Evolutionary conservation across 2,329 filamentous ascomycete genomes (phyloP), one percentile per base, ranked within the genome.

Genomic region (Neurospora sp.): DNA sequence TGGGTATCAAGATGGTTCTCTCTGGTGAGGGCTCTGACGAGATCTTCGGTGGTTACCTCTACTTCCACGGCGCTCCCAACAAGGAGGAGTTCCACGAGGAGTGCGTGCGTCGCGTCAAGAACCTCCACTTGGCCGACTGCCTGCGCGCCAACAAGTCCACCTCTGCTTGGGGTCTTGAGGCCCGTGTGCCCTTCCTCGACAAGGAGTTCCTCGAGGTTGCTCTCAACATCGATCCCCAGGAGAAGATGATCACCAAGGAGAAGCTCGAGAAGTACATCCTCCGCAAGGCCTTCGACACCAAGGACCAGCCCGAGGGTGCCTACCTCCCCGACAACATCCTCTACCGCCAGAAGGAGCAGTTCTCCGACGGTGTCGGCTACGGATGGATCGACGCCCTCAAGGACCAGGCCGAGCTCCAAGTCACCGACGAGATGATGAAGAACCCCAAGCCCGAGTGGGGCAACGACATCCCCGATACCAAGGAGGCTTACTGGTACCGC

Each of bases 401-500:
- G 87, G 96, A 98, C 82, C 92, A 91, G 78, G 96, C 96, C 40
- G 93, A 96, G 82, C 81, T 90, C 74, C 89, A 96, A 70, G 91
- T 99, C 70, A 97, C 92, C 19, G 95, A 99, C 78, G 95, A 98
- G 85, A 94, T 96, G 90, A 93, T 98, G 91, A 93, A 94, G 86
- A 95, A 96, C 88, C 95, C 96, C 73, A 97, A 97, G 87, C 88
- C 93, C 13, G 93, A 97, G 81, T 99, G 96, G 96, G 95, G 93
- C 68, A 82, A 84, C 77, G 96, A 99, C 78, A 88, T 97, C 73
- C 96, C 96, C 10, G 94, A 97, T 78, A 94, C 91, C 78, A 99
- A 99, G 87, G 96, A 99, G 84, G 96, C 93, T 83, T 96, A 97
- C 86, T 99, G 96, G 96, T 99, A 99, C 84, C 91, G 96, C 77